Base-by-base conservation (phyloP, 345 rosid genomes). In the Ceriops zippeliana region DNA sequence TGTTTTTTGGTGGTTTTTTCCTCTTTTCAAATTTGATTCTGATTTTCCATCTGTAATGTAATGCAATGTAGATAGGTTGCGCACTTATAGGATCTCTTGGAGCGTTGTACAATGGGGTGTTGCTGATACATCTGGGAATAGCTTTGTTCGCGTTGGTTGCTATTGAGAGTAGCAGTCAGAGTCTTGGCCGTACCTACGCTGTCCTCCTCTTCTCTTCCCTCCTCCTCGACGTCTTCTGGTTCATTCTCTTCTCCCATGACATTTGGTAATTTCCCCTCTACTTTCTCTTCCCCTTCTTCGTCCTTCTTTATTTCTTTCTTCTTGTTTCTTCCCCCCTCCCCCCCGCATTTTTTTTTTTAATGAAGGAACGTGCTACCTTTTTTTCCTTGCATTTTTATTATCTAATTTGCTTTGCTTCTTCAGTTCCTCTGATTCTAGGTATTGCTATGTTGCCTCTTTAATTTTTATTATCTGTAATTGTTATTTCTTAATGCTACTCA, bases 61-160 rank as follows among this genome's bases (percentile, higher is more conserved):
- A 21, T 56, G 16, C 8, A 56, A 21, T 56, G 30, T 79, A 88
- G 92, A 91, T 89, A 75, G 92, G 87, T 4, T 89, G 95, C 73
- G 88, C 97, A 17, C 77, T 91, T 76, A 79, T 89, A 52, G 95
- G 97, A 80, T 87, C 95, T 19, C 77, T 89, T 1, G 95, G 97
- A 5, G 92, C 97, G 66, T 79, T 85, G 71, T 91, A 86, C 85
- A 91, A 87, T 47, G 97, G 97, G 47, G 95, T 89, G 2, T 70
- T 86, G 79, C 65, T 91, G 37, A 81, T 85, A 28, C 83, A 89
- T 69, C 75, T 91, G 60, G 86, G 78, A 67, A 86, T 91, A 22
- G 89, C 95, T 2, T 82, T 91, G 69, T 91, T 89, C 53, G 95
- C 95, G 5, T 84, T 91, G 49, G 92, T 91, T 2, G 95, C 95